Evolutionary conservation across 2,329 filamentous ascomycete species (phyloP).

Genomic region (Talaromyces sp.): DNA sequence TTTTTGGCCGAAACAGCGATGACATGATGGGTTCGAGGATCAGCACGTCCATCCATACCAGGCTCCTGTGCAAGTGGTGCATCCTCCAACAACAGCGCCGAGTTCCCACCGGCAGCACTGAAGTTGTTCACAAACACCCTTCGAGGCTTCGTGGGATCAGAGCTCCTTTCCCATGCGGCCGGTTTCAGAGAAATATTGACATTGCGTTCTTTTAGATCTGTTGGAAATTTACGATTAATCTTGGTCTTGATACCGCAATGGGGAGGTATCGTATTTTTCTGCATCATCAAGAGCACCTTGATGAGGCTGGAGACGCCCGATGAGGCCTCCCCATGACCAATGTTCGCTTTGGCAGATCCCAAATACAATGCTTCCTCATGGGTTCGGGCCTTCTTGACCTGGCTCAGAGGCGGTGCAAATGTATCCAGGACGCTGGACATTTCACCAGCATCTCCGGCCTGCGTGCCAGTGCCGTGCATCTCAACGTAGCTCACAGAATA

Average conservation of each 20-base stretch:
- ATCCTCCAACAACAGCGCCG: slow-evolving; percentile 42
- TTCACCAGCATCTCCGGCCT: slow-evolving; percentile 17
- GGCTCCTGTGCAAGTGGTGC: slow-evolving; percentile 19
- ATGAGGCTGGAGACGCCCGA: slow-evolving; percentile 49
- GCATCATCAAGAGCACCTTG: slow-evolving; percentile 34
- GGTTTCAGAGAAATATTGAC: slow-evolving; percentile 43
- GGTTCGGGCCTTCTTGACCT: too few species aligned
- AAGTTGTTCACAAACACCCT: slow-evolving; percentile 60
- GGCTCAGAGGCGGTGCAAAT: too few species aligned
- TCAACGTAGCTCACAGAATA: slow-evolving; percentile 33
- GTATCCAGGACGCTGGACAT: too few species aligned
- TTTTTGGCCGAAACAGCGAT: slow-evolving; percentile 52
- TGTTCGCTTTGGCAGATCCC: slow-evolving; percentile 55
- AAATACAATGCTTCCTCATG: slow-evolving; percentile 11
- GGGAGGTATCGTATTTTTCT: too few species aligned
- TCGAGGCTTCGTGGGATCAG: slow-evolving; percentile 29
- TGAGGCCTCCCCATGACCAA: slow-evolving; percentile 61
- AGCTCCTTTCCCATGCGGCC: too few species aligned
- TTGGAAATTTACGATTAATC: slow-evolving; percentile 41
- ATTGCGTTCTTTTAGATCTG: slow-evolving; percentile 38
- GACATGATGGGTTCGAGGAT: slow-evolving; percentile 50
- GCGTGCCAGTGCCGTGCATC: slow-evolving; percentile 36
- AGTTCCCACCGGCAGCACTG: slow-evolving; percentile 65
- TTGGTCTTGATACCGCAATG: too few species aligned
- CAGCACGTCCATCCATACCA: too few species aligned